Evolutionary conservation across 495 filamentous ascomycete species (phyloP).

Genomic region (Staphylotrichum longicolle): DNA sequence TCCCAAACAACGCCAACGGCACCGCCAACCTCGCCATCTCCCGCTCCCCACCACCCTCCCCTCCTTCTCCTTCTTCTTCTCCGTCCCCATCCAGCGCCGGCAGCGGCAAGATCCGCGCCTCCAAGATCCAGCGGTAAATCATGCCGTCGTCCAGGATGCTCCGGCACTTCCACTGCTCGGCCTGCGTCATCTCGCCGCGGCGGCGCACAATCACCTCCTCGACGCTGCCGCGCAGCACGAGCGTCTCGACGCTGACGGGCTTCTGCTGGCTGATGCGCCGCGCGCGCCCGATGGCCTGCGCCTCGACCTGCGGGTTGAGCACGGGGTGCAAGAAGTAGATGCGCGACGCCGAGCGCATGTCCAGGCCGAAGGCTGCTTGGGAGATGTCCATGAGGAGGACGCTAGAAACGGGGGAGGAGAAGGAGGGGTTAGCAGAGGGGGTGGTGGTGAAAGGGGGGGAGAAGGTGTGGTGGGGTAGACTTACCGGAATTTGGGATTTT

Average conservation of each 20-base stretch:
- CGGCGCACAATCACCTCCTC: conserved; percentile 82
- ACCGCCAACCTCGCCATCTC: conserved; percentile 56
- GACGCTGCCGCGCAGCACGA: conserved; percentile 76
- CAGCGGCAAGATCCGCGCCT: conserved; percentile 64
- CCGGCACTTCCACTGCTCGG: conserved; percentile 66
- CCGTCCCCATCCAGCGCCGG: conserved; percentile 15
- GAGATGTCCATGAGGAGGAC: conserved; percentile 88
- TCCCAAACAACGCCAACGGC: conserved; percentile 61
- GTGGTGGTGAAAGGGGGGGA: neutral
- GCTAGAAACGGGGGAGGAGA: conserved; percentile 32
- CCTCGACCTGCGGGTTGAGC: conserved; percentile 80
- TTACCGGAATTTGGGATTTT: conserved; percentile 52
- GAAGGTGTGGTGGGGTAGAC: neutral
- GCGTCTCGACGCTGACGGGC: conserved; percentile 81
- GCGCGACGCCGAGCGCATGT: conserved; percentile 75
- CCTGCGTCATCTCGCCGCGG: conserved; percentile 70
- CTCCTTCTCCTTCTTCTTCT: neutral
- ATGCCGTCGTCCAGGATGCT: conserved; percentile 70
- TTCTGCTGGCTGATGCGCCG: conserved; percentile 82
- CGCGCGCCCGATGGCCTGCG: conserved; percentile 88
- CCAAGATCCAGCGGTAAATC: conserved; percentile 77
- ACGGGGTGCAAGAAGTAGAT: conserved; percentile 93
- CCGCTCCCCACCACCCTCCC: conserved; percentile 33
- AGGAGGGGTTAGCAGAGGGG: conserved; percentile 29
- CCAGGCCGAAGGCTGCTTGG: conserved; percentile 83